These are phyloP conservation scores for Alternaria alternata DNA, from an alignment of 2,329 filamentous ascomycete species.

Conservation along the genomic window DNA sequence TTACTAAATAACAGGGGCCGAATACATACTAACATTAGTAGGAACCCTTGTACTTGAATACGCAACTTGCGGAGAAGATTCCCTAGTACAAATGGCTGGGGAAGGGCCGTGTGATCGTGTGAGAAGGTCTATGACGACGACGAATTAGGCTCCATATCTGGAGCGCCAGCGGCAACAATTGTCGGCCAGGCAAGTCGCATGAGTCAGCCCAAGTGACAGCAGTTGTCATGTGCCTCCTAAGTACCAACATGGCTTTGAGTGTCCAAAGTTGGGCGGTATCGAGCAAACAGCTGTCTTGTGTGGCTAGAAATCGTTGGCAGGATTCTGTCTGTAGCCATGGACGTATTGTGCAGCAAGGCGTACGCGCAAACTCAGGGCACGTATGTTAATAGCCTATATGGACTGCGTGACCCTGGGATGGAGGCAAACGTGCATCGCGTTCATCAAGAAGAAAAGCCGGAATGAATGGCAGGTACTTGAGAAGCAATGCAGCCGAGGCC, in stretches of 20 bases:
- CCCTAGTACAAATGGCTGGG: slow-evolving; percentile 4
- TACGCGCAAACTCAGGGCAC: background rate
- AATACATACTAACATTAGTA: background rate
- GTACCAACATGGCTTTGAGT: background rate
- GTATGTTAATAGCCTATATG: background rate
- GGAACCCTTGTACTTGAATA: background rate
- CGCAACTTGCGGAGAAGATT: slow-evolving; percentile 10
- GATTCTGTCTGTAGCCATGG: background rate
- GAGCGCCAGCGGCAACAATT: slow-evolving; percentile 27
- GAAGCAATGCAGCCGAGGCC: slow-evolving; percentile 39
- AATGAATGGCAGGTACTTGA: slow-evolving; percentile 24
- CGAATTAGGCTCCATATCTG: slow-evolving; percentile 27
- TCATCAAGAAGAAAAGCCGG: slow-evolving; percentile 39
- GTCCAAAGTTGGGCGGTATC: background rate
- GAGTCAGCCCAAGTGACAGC: background rate
- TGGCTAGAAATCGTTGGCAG: background rate
- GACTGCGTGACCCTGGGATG: background rate
- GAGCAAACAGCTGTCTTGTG: background rate
- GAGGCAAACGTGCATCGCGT: slow-evolving; percentile 22
- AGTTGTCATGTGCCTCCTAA: slow-evolving; percentile 9
- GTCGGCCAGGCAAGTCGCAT: slow-evolving; percentile 4
- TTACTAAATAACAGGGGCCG: background rate
- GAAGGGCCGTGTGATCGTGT: slow-evolving; percentile 26
- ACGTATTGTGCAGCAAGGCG: background rate
- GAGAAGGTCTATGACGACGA: slow-evolving; percentile 38